phyloP scores from a whole-genome alignment of 2,329 filamentous ascomycete species.

The Coniochaeta hoffmannii region DNA sequence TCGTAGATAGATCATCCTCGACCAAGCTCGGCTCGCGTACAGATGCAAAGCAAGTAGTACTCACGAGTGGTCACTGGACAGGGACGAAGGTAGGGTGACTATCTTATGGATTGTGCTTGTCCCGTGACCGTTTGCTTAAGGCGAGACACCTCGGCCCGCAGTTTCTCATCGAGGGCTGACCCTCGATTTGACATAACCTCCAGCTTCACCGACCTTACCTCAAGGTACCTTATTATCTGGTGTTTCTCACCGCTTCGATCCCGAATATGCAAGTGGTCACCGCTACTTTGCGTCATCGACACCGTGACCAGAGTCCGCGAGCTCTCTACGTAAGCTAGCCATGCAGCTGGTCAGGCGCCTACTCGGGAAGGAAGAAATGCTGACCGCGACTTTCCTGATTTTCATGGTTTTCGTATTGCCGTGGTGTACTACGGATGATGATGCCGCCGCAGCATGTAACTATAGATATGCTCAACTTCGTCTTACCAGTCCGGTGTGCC shows the following conservation, averaged over 20 bases:
- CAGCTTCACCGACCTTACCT: neutral
- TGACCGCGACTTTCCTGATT: neutral
- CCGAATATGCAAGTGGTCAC: neutral
- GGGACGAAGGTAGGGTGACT: no score
- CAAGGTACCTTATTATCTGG: neutral
- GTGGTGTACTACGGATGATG: neutral
- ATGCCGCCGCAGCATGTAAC: neutral
- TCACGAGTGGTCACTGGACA: no score
- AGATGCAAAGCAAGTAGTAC: neutral
- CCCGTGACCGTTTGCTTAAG: no score
- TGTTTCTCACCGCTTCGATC: neutral
- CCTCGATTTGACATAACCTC: no score
- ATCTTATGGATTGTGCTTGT: no score
- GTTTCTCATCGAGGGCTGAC: no score
- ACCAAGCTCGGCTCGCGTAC: no score
- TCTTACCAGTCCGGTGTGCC: neutral
- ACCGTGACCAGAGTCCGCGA: neutral
- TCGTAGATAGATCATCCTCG: no score
- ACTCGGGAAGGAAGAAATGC: neutral
- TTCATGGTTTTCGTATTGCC: neutral
- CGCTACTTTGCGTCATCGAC: neutral
- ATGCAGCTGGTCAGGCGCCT: neutral
- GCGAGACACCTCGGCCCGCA: no score
- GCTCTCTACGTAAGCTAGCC: neutral
- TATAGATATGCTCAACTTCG: neutral